Percentiles rank a stretch among this genome's conserved stretches.
These are phyloP conservation scores for Suhomyces sp. DNA, from an alignment of 805 yeast genomes.

Conservation along the genomic window DNA sequence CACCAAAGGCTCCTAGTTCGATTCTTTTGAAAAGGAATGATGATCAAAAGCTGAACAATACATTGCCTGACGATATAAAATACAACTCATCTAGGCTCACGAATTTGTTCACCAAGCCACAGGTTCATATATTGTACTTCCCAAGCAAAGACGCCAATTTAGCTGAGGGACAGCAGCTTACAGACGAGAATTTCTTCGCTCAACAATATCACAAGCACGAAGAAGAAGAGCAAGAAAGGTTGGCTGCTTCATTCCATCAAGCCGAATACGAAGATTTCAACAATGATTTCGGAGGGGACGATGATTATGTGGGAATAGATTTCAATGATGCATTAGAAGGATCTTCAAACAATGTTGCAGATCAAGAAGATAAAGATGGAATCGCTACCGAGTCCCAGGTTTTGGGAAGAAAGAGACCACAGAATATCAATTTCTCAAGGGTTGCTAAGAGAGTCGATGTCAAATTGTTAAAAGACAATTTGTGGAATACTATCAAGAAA, in stretches of 20 bases:
- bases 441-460: constrained; percentile 82
- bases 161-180: constrained; percentile 31
- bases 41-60: constrained; percentile 33
- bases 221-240: constrained; percentile 34
- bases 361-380: constrained; percentile 9
- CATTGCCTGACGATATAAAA: constrained; percentile 71
- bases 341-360: constrained; percentile 12
- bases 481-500: constrained; percentile 59
- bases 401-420: constrained; percentile 31
- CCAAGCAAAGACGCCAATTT: constrained; percentile 12
- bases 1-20: constrained; percentile 22
- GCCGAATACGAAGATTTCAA: constrained; percentile 42
- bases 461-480: constrained; percentile 64
- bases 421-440: constrained; percentile 57
- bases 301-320: constrained; percentile 39
- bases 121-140: constrained; percentile 32
- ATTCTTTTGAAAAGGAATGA: constrained; percentile 33
- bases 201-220: constrained; percentile 50
- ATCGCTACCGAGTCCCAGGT: constrained; percentile 22
- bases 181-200: constrained; percentile 77
- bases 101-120: constrained; percentile 68
- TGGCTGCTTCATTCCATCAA: constrained; percentile 39
- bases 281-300: constrained; percentile 34
- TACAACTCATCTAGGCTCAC: constrained; percentile 70
- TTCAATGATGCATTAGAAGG: constrained; percentile 44